These are phyloP conservation scores for Dryas octopetala DNA, from an alignment of 306 rosid genomes.

Conservation along the genomic window DNA sequence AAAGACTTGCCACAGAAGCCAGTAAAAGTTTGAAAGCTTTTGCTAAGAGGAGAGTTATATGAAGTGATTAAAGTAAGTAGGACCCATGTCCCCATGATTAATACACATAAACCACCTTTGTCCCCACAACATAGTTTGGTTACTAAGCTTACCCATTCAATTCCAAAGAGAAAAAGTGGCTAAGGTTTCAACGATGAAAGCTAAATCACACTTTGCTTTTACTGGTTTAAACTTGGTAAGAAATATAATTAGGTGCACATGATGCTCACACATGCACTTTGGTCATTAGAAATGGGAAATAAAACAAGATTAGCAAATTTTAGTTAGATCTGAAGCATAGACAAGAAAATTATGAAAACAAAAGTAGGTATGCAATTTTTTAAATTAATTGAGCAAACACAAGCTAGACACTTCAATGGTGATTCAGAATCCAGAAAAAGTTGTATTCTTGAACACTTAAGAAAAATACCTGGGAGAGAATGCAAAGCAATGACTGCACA, in stretches of 20 bases:
- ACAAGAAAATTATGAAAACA: too few relatives aligned
- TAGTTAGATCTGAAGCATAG: not conserved
- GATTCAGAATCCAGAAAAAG: too few relatives aligned
- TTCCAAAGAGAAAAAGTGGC: not conserved
- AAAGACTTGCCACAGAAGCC: conserved; percentile 4
- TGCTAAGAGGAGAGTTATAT: not conserved
- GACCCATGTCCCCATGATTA: not conserved
- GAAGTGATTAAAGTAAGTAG: not conserved
- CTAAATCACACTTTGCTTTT: not conserved
- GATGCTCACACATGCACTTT: too few relatives aligned
- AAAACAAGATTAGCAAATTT: not conserved
- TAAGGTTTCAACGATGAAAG: not conserved
- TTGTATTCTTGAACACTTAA: not conserved
- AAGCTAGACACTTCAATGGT: too few relatives aligned
- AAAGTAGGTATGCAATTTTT: too few relatives aligned
- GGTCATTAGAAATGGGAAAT: not conserved
- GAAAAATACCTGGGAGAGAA: conserved; percentile 66
- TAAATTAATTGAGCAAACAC: too few relatives aligned
- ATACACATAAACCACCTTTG: not conserved
- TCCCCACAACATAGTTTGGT: not conserved
- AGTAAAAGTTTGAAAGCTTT: not conserved
- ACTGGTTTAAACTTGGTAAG: too few relatives aligned
- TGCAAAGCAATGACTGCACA: conserved; percentile 73
- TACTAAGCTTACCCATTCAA: not conserved
- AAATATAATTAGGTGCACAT: not conserved